These are phyloP conservation scores for Cyberlindnera sargentensis DNA, from an alignment of 805 yeast genomes.

Conservation along the genomic window DNA sequence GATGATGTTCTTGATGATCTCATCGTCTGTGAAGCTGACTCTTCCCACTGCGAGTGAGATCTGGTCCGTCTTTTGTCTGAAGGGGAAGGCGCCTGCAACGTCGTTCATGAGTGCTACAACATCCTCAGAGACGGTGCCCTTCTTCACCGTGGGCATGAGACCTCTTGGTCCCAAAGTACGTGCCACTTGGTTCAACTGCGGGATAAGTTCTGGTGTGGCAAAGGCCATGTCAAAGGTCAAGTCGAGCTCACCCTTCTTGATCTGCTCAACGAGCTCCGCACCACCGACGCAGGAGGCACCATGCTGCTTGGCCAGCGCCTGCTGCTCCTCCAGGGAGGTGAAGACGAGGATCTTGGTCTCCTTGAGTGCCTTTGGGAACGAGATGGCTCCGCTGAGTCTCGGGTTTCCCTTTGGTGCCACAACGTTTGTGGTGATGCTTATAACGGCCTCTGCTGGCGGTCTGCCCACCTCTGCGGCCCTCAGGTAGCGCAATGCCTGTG, in stretches of 20 bases:
- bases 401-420: conserved; percentile 73
- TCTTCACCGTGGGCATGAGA: conserved; percentile 79
- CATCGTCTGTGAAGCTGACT: conserved; percentile 69
- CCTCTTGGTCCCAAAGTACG: conserved; percentile 82
- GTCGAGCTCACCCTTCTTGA: conserved; percentile 42
- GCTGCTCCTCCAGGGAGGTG: conserved; percentile 47
- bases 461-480: conserved; percentile 91
- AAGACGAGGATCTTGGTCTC: conserved; percentile 62
- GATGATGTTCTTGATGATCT: conserved; percentile 62
- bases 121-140: conserved; percentile 78
- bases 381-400: conserved; percentile 63
- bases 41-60: conserved; percentile 69
- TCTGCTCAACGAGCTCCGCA: conserved; percentile 53
- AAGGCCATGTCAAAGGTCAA: conserved; percentile 67
- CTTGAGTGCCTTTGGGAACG: conserved; percentile 67
- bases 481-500: conserved; percentile 66
- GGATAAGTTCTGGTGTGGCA: conserved; percentile 76
- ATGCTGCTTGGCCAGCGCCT: conserved; percentile 42
- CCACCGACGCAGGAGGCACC: conserved; percentile 74
- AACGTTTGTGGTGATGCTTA: conserved; percentile 57
- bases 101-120: conserved; percentile 43
- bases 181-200: conserved; percentile 62
- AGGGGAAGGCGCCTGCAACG: conserved; percentile 63
- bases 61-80: conserved; percentile 62
- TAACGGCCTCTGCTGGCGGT: conserved; percentile 60